Percentiles rank a stretch among this genome's conserved stretches.
Conservation (phyloP, 805 yeast genomes). For the Wickerhamiella cacticola region DNA sequence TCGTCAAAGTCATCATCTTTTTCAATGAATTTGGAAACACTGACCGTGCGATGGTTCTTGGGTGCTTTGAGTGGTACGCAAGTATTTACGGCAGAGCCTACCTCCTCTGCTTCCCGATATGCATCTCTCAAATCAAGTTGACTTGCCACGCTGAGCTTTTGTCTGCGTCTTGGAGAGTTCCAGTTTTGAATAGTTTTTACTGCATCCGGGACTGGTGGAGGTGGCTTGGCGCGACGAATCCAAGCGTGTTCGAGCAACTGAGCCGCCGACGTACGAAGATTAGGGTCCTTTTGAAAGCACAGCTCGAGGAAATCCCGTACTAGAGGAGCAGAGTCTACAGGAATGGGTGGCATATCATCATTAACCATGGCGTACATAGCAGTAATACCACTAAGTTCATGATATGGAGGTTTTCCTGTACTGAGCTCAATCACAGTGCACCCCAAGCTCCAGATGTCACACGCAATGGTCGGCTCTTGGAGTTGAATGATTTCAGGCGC, state of each 20-base stretch:
- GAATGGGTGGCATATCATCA: constrained; percentile 59
- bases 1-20: constrained; percentile 29
- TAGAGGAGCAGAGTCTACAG: constrained; percentile 34
- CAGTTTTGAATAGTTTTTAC: constrained; percentile 25
- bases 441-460: constrained; percentile 79
- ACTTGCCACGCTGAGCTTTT: constrained; percentile 20
- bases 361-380: constrained; percentile 75
- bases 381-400: constrained; percentile 60
- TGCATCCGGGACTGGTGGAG: constrained; percentile 20
- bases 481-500: constrained; percentile 88
- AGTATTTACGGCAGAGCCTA: neutral
- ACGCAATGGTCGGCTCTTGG: constrained; percentile 63
- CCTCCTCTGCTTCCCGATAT: constrained; percentile 3
- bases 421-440: constrained; percentile 85
- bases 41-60: neutral
- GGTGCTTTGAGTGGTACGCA: neutral
- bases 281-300: constrained; percentile 64
- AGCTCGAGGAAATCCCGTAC: constrained; percentile 47
- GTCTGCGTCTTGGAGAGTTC: constrained; percentile 22
- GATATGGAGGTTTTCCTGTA: constrained; percentile 81
- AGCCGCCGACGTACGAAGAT: constrained; percentile 43
- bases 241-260: constrained; percentile 49
- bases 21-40: constrained; percentile 33
- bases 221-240: constrained; percentile 31
- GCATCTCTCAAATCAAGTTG: constrained; percentile 16